Evolutionary conservation across 1,139 yeast species (phyloP), one percentile per base, ranked within the genome.

Genomic region (Magnusiomyces suaveolens): DNA sequence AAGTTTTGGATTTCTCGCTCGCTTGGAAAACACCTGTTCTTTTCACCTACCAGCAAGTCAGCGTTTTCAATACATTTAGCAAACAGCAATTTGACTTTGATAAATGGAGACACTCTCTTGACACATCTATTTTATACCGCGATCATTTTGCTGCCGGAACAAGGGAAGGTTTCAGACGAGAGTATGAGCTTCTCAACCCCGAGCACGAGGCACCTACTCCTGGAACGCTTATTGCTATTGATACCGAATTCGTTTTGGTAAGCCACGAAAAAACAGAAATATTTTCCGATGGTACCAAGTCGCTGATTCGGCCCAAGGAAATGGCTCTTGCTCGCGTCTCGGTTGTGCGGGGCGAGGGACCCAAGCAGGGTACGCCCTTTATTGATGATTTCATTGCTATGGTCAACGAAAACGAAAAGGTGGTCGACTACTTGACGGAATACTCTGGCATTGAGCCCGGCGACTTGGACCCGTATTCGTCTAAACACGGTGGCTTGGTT

Each of bases 401-500:
- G 48, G 79, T 80, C 4, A 29, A 29, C 12, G 36, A 29, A 29
- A 29, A 29, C 36, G 80, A 76, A 24, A 48, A 53, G 12, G 84
- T 94, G 54, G 80, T 84, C 56, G 96, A 94, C 68, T 90, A 92
- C 64, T 75, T 92, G 59, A 94, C 99, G 0, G 83, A 82, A 43
- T 94, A 80, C 63, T 88, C 97, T 10, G 99, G 99, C 18, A 90
- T 94, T 54, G 90, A 87, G 63, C 85, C 85, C 0, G 96, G 96
- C 1, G 98, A 94, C 69, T 75, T 94, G 60, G 89, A 88, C 65
- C 87, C 94, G 0, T 66, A 68, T 2, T 72, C 69, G 10, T 85
- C 96, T n/a, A 69, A 72, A 6, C 83, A 83, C 63, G 78, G 85
- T 3, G 43, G 44, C 16, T 74, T 94, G 50, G 97, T 90, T 0